phyloP scores from a whole-genome alignment of 345 rosid genomes.

The Bruguiera gymnorhiza region DNA sequence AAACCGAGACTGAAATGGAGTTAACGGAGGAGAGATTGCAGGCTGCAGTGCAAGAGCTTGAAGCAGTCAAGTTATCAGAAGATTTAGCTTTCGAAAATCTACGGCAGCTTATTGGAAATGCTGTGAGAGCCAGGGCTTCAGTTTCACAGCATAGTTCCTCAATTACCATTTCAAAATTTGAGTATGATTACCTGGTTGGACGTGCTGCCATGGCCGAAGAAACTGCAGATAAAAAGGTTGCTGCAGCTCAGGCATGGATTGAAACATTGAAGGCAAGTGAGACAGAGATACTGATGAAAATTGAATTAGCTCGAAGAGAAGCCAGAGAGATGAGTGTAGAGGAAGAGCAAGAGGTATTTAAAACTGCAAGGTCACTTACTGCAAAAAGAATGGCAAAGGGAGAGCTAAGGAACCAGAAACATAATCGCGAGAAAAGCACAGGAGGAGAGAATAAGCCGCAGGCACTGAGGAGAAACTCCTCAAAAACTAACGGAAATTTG shows the following conservation, averaged over 20 bases:
- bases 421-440: conserved; percentile 17
- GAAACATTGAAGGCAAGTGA: conserved; percentile 75
- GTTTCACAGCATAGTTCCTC: conserved; percentile 36
- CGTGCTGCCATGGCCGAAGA: conserved; percentile 61
- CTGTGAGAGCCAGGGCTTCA: conserved; percentile 46
- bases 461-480: conserved; percentile 32
- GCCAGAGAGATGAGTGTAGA: conserved; percentile 44
- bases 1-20: conserved; percentile 46
- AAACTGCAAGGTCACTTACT: conserved; percentile 45
- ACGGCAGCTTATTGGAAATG: conserved; percentile 39
- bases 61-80: conserved; percentile 53
- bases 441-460: conserved; percentile 23
- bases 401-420: conserved; percentile 42
- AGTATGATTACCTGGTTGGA: conserved; percentile 71
- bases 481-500: conserved; percentile 30
- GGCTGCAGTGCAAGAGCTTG: conserved; percentile 56
- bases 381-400: conserved; percentile 46
- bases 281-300: conserved; percentile 58
- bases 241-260: conserved; percentile 84
- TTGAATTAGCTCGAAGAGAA: conserved; percentile 44
- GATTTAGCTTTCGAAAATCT: conserved; percentile 55
- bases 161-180: conserved; percentile 68
- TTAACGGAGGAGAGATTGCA: conserved; percentile 50
- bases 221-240: conserved; percentile 75
- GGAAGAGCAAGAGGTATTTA: conserved; percentile 47